A percentile compares a stretch with the other conserved stretches of the same genome.
These are phyloP conservation scores for Ogataea dorogensis DNA, from an alignment of 805 yeast species.

Conservation along the genomic window DNA sequence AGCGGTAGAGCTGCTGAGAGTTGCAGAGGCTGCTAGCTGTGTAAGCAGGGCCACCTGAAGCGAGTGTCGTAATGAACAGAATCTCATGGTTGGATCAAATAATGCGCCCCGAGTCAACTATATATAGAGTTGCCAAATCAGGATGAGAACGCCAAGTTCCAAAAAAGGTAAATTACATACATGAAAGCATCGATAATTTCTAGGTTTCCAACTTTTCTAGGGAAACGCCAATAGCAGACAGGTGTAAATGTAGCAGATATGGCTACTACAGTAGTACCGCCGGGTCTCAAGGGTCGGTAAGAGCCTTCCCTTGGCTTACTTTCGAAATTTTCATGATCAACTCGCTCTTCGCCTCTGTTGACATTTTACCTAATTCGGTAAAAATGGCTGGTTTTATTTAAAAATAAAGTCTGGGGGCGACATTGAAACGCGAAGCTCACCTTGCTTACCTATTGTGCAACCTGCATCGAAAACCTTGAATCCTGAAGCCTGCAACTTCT, in stretches of 20 bases:
- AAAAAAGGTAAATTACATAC: conserved; percentile 12
- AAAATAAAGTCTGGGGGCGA: conserved; percentile 22
- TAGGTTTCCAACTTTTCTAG: too few relatives aligned
- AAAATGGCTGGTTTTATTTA: conserved; percentile 21
- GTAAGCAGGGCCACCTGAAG: conserved; percentile 4
- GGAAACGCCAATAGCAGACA: too few relatives aligned
- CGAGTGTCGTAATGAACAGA: background rate
- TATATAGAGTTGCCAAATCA: conserved; percentile 9
- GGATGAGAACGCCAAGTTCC: conserved; percentile 11
- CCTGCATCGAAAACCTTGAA: conserved; percentile 21
- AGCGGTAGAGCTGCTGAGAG: conserved; percentile 10
- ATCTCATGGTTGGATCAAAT: conserved; percentile 4
- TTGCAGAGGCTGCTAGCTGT: conserved; percentile 9
- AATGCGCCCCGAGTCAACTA: conserved; percentile 4
- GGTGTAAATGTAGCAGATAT: too few relatives aligned
- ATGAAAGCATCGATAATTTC: too few relatives aligned
- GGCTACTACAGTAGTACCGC: too few relatives aligned
- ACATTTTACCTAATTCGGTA: conserved; percentile 16
- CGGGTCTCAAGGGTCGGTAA: too few relatives aligned
- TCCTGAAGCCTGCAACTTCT: conserved; percentile 23
- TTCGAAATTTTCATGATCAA: background rate
- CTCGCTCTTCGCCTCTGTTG: conserved; percentile 14
- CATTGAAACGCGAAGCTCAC: conserved; percentile 10
- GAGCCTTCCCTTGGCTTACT: too few relatives aligned
- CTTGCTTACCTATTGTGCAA: conserved; percentile 15